These are phyloP conservation scores for Coemansia sp. DNA, from an alignment of 192 early-diverging fungal genomes.

Conservation along the genomic window DNA sequence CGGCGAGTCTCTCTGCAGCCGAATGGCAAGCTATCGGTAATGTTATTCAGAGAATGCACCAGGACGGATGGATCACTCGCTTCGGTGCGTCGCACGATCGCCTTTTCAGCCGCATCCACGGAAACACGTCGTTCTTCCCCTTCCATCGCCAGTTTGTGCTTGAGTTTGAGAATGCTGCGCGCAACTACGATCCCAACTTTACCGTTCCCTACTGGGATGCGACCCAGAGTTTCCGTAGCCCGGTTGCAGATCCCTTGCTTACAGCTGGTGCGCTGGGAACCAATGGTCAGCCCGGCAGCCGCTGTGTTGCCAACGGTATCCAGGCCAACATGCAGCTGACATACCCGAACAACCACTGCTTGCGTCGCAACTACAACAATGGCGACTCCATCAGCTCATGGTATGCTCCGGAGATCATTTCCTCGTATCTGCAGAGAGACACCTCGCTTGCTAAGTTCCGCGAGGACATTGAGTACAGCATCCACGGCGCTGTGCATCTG, in stretches of 20 bases:
- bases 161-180: slow-evolving; percentile 49
- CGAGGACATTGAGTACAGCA: slow-evolving; percentile 51
- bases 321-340: slow-evolving; percentile 49
- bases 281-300: slow-evolving; percentile 25
- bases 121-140: slow-evolving; percentile 51
- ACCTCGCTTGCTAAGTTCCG: slow-evolving; percentile 47
- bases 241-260: slow-evolving; percentile 34
- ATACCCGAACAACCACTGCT: slow-evolving; percentile 49
- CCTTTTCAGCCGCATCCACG: slow-evolving; percentile 44
- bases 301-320: slow-evolving; percentile 39
- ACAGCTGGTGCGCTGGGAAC: slow-evolving; percentile 27
- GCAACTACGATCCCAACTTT: slow-evolving; percentile 44
- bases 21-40: slow-evolving; percentile 48
- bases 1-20: slow-evolving; percentile 36
- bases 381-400: slow-evolving; percentile 35
- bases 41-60: slow-evolving; percentile 38
- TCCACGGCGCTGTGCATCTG: slow-evolving; percentile 52
- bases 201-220: slow-evolving; percentile 56
- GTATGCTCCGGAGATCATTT: slow-evolving; percentile 51
- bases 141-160: slow-evolving; percentile 55
- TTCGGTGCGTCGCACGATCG: slow-evolving; percentile 44
- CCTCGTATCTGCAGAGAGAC: slow-evolving; percentile 38
- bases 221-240: slow-evolving; percentile 43
- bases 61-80: slow-evolving; percentile 38
- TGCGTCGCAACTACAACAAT: slow-evolving; percentile 42